These are phyloP conservation scores for Hypocreales sp. DNA, from an alignment of 2,329 filamentous ascomycete genomes.

Conservation along the genomic window DNA sequence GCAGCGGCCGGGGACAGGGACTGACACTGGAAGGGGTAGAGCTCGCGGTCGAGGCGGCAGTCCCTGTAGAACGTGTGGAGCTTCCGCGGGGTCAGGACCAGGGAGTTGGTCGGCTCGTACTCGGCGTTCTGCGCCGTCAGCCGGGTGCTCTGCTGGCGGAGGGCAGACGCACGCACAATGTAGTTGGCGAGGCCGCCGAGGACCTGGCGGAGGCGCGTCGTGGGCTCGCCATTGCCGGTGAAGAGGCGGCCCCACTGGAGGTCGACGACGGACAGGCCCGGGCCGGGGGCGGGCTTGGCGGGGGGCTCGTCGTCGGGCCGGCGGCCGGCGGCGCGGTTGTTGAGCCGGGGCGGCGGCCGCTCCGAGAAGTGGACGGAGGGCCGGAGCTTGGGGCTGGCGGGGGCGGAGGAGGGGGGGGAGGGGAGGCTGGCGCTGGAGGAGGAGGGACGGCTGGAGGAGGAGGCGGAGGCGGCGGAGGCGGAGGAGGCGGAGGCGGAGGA, in stretches of 20 bases:
- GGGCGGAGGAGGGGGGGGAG: slow-evolving; percentile 2
- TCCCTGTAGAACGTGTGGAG: slow-evolving; percentile 58
- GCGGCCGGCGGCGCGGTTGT: too few relatives aligned
- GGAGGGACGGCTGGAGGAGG: neutral
- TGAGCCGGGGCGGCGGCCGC: slow-evolving; percentile 10
- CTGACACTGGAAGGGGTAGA: slow-evolving; percentile 53
- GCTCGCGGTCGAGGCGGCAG: slow-evolving; percentile 47
- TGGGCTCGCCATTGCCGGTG: slow-evolving; percentile 49
- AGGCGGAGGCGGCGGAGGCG: neutral
- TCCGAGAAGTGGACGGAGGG: slow-evolving; percentile 17
- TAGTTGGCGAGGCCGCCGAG: slow-evolving; percentile 59
- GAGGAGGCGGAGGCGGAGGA: neutral
- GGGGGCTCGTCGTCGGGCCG: slow-evolving; percentile 3
- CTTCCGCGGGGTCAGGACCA: slow-evolving; percentile 64
- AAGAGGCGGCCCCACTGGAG: slow-evolving; percentile 67
- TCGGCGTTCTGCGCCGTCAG: slow-evolving; percentile 13
- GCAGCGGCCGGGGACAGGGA: neutral
- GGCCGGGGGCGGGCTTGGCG: slow-evolving; percentile 1
- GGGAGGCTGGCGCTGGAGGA: neutral
- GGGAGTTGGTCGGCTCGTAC: slow-evolving; percentile 13
- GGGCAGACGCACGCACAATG: slow-evolving; percentile 45
- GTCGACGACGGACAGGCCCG: slow-evolving; percentile 34
- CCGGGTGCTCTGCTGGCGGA: slow-evolving; percentile 2
- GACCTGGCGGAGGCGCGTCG: slow-evolving; percentile 52
- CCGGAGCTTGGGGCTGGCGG: slow-evolving; percentile 5